Evolutionary conservation across 495 filamentous ascomycete genomes (phyloP).

Genomic region (Aspergillus haitiensis): DNA sequence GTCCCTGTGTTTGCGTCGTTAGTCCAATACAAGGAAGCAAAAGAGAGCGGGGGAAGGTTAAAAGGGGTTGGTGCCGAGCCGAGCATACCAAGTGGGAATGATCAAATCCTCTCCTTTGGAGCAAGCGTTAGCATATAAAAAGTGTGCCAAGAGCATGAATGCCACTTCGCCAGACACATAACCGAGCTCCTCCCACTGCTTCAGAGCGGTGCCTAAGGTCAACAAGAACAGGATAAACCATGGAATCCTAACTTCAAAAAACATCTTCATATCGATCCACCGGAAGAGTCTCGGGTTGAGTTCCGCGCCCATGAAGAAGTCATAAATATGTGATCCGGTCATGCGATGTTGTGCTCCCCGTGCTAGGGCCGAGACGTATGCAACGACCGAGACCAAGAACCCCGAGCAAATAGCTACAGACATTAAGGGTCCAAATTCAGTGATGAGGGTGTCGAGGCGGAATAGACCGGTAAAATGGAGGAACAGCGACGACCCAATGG

Average conservation of each 20-base stretch:
- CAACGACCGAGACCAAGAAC: conserved; percentile 71
- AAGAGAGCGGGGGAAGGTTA: background rate
- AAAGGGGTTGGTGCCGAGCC: background rate
- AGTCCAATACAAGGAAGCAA: background rate
- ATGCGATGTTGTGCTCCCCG: conserved; percentile 85
- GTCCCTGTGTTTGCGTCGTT: conserved; percentile 53
- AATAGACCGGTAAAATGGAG: conserved; percentile 80
- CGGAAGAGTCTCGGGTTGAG: conserved; percentile 89
- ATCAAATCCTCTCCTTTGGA: conserved; percentile 94
- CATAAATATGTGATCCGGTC: conserved; percentile 88
- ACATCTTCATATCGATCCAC: conserved; percentile 96
- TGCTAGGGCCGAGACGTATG: conserved; percentile 73
- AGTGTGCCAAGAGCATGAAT: conserved; percentile 89
- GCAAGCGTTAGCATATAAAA: conserved; percentile 90
- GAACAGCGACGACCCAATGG: conserved; percentile 60
- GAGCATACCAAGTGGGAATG: conserved; percentile 71
- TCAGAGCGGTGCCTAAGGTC: conserved; percentile 70
- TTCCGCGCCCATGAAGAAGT: conserved; percentile 99
- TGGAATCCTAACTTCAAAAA: conserved; percentile 92
- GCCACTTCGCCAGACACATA: conserved; percentile 82
- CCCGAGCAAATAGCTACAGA: conserved; percentile 85
- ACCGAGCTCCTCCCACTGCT: conserved; percentile 83
- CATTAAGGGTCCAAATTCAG: conserved; percentile 86
- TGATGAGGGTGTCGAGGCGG: conserved; percentile 78
- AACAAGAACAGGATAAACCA: conserved; percentile 91